A percentile compares a stretch with the other conserved stretches of the same genome.
Evolutionary conservation across 495 filamentous ascomycete species (phyloP).

Genomic region (Aspergillus egyptiacus): DNA sequence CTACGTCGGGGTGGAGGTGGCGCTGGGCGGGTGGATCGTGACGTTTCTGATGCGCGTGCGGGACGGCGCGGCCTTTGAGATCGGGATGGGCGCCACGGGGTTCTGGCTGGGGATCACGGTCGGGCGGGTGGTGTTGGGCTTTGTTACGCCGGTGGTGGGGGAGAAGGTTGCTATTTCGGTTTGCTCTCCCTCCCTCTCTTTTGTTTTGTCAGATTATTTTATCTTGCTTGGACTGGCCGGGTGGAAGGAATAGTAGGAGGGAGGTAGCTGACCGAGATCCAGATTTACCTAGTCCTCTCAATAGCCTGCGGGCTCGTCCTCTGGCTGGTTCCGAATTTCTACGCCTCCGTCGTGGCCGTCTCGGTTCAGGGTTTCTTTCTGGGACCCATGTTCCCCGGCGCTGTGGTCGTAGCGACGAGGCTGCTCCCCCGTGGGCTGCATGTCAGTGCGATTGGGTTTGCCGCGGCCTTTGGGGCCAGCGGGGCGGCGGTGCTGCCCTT

Average conservation of each 20-base stretch:
- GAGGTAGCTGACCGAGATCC: background rate
- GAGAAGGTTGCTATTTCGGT: conserved; percentile 54
- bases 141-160: conserved; percentile 56
- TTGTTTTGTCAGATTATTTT: background rate
- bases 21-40: conserved; percentile 68
- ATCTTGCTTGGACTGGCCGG: too few relatives aligned
- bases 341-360: conserved; percentile 55
- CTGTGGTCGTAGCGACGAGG: conserved; percentile 64
- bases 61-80: conserved; percentile 47
- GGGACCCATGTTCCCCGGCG: conserved; percentile 57
- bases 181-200: conserved; percentile 12
- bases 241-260: too few relatives aligned
- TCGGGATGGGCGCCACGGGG: conserved; percentile 58
- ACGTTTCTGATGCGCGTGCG: conserved; percentile 59
- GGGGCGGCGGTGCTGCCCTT: conserved; percentile 81
- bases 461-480: conserved; percentile 65
- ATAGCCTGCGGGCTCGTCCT: conserved; percentile 49
- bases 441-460: conserved; percentile 69
- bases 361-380: conserved; percentile 60
- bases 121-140: conserved; percentile 54
- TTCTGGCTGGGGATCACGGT: conserved; percentile 64
- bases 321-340: conserved; percentile 58
- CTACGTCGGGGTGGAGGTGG: conserved; percentile 83
- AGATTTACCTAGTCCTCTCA: conserved; percentile 13
- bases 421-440: conserved; percentile 65